Percentiles rank a stretch among this genome's conserved stretches.
Conservation (phyloP, 257 asterid genomes). For the Misopates orontium region DNA sequence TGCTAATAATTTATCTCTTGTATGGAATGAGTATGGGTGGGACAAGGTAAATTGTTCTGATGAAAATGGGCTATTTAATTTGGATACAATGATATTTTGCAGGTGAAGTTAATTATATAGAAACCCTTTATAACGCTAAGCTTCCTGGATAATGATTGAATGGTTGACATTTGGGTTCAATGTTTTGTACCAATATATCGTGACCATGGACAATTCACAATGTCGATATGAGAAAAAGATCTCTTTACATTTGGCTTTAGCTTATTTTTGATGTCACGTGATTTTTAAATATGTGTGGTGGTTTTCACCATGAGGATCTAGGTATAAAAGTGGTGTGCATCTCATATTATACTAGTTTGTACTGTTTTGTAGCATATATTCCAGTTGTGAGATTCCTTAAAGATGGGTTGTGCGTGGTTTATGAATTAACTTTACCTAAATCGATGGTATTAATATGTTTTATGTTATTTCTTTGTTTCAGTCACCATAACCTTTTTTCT, state of each 20-base stretch:
- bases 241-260: not conserved
- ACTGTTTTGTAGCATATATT: not conserved
- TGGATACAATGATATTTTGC: not conserved
- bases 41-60: constrained; percentile 41
- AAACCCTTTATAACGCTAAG: no score
- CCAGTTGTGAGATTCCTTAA: not conserved
- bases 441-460: not conserved
- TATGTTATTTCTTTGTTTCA: not conserved
- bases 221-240: no score
- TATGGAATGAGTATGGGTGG: constrained; percentile 80
- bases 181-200: no score
- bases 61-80: constrained; percentile 12
- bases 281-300: no score
- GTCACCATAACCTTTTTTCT: not conserved
- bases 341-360: not conserved
- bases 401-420: not conserved
- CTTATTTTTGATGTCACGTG: no score
- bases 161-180: no score
- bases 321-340: not conserved
- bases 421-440: not conserved
- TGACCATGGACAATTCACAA: no score
- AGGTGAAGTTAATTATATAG: no score
- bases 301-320: not conserved
- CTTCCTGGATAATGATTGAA: no score
- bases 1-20: constrained; percentile 71